These are phyloP conservation scores for Phtheirospermum japonicum DNA, from an alignment of 257 asterid genomes.

Conservation along the genomic window DNA sequence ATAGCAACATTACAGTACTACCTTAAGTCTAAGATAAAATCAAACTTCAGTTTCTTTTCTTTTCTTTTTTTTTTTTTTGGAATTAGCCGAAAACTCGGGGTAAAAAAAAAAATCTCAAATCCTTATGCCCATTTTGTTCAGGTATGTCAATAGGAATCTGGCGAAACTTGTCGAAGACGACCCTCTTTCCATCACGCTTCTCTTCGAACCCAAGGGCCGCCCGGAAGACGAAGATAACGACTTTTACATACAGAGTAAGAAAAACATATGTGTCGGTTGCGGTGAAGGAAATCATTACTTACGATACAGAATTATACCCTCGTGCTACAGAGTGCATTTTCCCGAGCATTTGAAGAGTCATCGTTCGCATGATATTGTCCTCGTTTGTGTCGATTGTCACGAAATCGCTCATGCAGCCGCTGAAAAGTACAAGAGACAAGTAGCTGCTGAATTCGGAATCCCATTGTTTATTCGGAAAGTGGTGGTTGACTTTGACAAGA, in stretches of 20 bases:
- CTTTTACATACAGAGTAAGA: constrained; percentile 93
- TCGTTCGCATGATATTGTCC: constrained; percentile 96
- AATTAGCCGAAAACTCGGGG: no score
- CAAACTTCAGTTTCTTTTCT: neutral
- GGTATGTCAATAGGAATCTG: constrained; percentile 76
- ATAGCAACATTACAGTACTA: no score
- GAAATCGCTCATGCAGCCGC: constrained; percentile 96
- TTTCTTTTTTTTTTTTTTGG: neutral
- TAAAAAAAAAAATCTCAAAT: neutral
- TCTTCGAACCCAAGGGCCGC: constrained; percentile 97
- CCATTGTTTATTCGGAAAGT: constrained; percentile 74
- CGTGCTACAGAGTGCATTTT: constrained; percentile 94
- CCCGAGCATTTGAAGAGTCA: constrained; percentile 98
- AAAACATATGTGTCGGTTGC: constrained; percentile 93
- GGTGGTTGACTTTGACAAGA: constrained; percentile 50
- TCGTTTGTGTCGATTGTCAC: constrained; percentile 95
- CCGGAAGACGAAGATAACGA: constrained; percentile 97
- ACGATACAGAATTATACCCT: constrained; percentile 90
- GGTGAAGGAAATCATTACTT: constrained; percentile 97
- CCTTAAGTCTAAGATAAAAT: neutral
- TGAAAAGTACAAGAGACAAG: constrained; percentile 74
- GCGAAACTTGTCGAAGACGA: constrained; percentile 84
- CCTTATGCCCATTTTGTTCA: constrained; percentile 27
- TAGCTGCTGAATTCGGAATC: constrained; percentile 72
- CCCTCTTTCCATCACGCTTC: constrained; percentile 83